Evolutionary conservation across 1,284 basidiomycete species (phyloP).

Genomic region (Taiwanofungus camphoratus): DNA sequence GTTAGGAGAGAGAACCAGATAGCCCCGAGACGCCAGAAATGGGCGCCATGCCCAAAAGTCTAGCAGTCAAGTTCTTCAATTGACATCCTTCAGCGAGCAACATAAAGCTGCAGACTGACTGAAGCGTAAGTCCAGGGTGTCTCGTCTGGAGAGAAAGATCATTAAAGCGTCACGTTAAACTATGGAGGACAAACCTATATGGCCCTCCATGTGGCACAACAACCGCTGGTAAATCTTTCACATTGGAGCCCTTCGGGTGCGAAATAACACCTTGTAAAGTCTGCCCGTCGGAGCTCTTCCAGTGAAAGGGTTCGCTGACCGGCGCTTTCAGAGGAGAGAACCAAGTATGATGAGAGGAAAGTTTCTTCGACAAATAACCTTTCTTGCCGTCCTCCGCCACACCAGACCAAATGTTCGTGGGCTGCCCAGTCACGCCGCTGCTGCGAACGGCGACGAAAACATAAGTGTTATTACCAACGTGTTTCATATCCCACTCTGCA

Average conservation of each 20-base stretch:
- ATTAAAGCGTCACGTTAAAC: not conserved
- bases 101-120: not conserved
- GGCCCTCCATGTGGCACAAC: constrained; percentile 9
- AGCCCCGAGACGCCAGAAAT: constrained; percentile 8
- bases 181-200: not conserved
- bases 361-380: constrained; percentile 1
- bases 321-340: not conserved
- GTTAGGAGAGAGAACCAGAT: constrained; percentile 8
- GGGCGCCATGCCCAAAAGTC: constrained; percentile 7
- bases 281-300: constrained; percentile 8
- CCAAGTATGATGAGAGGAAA: constrained; percentile 5
- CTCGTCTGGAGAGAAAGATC: constrained; percentile 4
- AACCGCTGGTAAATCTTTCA: constrained; percentile 6
- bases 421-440: constrained; percentile 4
- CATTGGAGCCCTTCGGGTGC: constrained; percentile 1
- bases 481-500: constrained; percentile 5
- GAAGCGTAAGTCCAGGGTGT: constrained; percentile 4
- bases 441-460: constrained; percentile 7
- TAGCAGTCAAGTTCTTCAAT: not conserved
- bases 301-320: not conserved
- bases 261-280: constrained; percentile 6
- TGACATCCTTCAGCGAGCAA: not conserved
- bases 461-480: not conserved
- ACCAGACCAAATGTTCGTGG: constrained; percentile 5
- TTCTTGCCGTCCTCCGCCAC: not conserved